These are phyloP conservation scores for Rhizoctonia solani DNA, from an alignment of 1,284 basidiomycete species.

Conservation along the genomic window DNA sequence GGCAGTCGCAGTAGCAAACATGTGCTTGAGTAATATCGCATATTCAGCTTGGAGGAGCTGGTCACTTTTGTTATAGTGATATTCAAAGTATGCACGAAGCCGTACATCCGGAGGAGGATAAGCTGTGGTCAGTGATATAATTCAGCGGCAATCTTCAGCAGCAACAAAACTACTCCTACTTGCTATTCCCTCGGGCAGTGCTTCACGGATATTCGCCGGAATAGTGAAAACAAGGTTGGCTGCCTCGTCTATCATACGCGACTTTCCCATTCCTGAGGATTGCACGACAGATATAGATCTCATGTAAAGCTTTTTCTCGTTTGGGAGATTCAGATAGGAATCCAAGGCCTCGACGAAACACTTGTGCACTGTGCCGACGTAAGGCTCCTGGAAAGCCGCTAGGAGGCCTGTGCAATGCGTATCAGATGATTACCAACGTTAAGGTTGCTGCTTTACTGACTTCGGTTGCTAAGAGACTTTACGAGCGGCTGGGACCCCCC, in stretches of 20 bases:
- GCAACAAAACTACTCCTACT: neutral
- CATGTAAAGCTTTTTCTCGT: neutral
- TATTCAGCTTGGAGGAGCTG: neutral
- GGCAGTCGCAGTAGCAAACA: neutral
- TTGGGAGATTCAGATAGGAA: too few relatives aligned
- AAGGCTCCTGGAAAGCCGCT: too few relatives aligned
- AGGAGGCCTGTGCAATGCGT: too few relatives aligned
- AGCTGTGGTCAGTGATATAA: neutral
- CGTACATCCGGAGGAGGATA: too few relatives aligned
- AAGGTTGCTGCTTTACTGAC: too few relatives aligned
- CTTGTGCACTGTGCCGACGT: too few relatives aligned
- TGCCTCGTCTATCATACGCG: constrained; percentile 1
- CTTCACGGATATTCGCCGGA: neutral
- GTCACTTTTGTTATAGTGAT: neutral
- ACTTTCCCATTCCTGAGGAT: constrained; percentile 10
- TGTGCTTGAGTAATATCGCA: neutral
- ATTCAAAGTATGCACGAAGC: neutral
- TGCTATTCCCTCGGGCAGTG: neutral
- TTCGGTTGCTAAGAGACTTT: too few relatives aligned
- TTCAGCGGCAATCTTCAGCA: neutral
- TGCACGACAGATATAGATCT: constrained; percentile 4
- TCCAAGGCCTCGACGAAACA: too few relatives aligned
- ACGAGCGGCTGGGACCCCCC: too few relatives aligned
- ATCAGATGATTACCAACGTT: too few relatives aligned
- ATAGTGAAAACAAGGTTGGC: neutral